phyloP scores from a whole-genome alignment of 176 grass and related monocot genomes.

The Melocanna baccifera region DNA sequence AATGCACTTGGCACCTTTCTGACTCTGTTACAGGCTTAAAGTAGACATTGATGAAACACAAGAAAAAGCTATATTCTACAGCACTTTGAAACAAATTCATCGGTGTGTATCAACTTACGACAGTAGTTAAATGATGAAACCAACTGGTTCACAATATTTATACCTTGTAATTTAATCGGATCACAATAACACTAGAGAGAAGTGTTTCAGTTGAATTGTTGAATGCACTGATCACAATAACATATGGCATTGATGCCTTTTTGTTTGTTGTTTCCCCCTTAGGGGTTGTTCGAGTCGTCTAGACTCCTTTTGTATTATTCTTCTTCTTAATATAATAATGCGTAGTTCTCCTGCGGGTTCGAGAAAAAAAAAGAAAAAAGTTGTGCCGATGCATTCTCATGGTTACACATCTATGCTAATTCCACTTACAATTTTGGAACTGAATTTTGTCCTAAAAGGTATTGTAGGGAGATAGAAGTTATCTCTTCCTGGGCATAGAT shows the following conservation, averaged over 20 bases:
- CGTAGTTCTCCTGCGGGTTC: no score
- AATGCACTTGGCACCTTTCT: not conserved
- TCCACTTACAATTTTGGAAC: slow-evolving; percentile 23
- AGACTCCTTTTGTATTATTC: no score
- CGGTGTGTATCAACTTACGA: no score
- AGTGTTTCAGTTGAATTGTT: not conserved
- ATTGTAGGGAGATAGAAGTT: slow-evolving; percentile 74
- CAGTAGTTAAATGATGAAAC: not conserved
- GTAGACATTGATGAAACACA: not conserved
- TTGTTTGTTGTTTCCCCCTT: no score
- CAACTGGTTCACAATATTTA: not conserved
- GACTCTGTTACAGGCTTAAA: not conserved
- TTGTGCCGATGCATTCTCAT: slow-evolving; percentile 9
- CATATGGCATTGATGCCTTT: no score
- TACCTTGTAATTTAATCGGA: not conserved
- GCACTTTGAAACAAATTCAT: not conserved
- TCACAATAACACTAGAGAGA: not conserved
- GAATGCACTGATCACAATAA: not conserved
- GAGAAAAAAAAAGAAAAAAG: no score
- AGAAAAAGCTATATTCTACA: not conserved
- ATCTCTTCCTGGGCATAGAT: slow-evolving; percentile 85
- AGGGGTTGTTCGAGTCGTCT: no score
- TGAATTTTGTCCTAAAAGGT: slow-evolving; percentile 53
- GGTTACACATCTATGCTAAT: slow-evolving; percentile 5
- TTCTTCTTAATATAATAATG: no score